phyloP scores from a whole-genome alignment of 2,329 filamentous ascomycete species.

The Sphaerulina musiva region DNA sequence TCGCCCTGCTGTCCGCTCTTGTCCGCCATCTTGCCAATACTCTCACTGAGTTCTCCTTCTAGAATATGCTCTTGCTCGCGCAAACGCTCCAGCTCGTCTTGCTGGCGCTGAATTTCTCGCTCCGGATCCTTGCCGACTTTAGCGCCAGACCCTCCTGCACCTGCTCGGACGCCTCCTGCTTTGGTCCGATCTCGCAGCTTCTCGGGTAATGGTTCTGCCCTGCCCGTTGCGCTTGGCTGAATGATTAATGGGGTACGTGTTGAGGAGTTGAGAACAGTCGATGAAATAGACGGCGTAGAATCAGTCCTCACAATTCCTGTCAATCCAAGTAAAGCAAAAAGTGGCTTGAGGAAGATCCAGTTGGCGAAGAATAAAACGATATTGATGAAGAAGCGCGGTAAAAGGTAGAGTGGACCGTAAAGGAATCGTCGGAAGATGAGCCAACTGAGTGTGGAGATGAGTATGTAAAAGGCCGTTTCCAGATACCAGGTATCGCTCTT shows the following conservation, averaged over 20 bases:
- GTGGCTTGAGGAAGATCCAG: conserved; percentile 28
- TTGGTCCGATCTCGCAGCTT: conserved; percentile 14
- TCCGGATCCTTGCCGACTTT: conserved; percentile 24
- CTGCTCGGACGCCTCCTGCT: conserved; percentile 37
- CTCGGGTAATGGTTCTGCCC: conserved; percentile 30
- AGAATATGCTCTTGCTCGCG: conserved; percentile 23
- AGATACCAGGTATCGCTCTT: conserved; percentile 99
- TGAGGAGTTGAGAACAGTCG: conserved; percentile 21
- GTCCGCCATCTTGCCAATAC: conserved; percentile 42
- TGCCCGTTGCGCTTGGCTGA: conserved; percentile 40
- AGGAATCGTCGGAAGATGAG: conserved; percentile 75
- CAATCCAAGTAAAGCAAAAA: conserved; percentile 50
- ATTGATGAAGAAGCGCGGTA: conserved; percentile 48
- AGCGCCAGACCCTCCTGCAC: conserved; percentile 47
- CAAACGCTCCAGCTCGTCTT: background rate
- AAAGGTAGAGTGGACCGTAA: conserved; percentile 81
- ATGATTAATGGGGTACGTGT: conserved; percentile 38
- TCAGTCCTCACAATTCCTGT: conserved; percentile 39
- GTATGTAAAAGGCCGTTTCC: conserved; percentile 78
- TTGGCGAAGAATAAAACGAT: conserved; percentile 20
- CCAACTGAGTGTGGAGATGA: conserved; percentile 73
- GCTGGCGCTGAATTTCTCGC: background rate
- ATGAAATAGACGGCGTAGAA: conserved; percentile 11
- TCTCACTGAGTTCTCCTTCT: conserved; percentile 34
- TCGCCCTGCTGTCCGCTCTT: conserved; percentile 23